phyloP scores from a whole-genome alignment of 2,329 filamentous ascomycete genomes.

The Calonectria crousiana region DNA sequence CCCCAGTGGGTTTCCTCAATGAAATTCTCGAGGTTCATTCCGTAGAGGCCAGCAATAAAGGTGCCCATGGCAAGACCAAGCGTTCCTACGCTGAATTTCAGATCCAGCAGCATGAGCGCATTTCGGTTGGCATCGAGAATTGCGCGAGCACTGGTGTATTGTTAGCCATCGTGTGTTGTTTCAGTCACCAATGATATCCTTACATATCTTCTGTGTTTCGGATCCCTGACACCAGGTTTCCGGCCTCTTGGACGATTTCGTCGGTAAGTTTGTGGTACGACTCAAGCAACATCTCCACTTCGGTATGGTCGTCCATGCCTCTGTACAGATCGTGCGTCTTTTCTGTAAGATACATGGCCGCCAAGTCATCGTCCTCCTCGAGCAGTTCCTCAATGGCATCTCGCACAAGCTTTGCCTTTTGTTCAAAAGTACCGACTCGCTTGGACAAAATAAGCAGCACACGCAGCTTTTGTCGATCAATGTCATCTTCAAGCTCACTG shows the following conservation, averaged over 20 bases:
- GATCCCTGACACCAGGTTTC: constrained; percentile 93
- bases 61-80: constrained; percentile 95
- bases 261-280: constrained; percentile 98
- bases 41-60: constrained; percentile 97
- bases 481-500: constrained; percentile 93
- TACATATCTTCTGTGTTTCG: constrained; percentile 99
- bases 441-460: constrained; percentile 94
- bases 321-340: constrained; percentile 80
- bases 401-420: constrained; percentile 92
- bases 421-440: constrained; percentile 95
- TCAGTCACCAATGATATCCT: constrained; percentile 48
- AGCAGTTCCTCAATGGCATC: constrained; percentile 96
- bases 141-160: constrained; percentile 79
- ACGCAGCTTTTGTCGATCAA: constrained; percentile 92
- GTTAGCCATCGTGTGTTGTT: constrained; percentile 32
- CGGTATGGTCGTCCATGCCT: constrained; percentile 89
- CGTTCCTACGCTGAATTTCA: constrained; percentile 96
- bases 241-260: constrained; percentile 95
- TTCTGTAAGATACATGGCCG: constrained; percentile 95
- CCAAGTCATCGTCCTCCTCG: constrained; percentile 95
- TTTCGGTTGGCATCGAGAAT: constrained; percentile 99
- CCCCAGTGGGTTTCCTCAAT: constrained; percentile 94
- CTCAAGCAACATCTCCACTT: constrained; percentile 96
- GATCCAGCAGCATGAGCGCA: constrained; percentile 94
- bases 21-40: constrained; percentile 99